Base-by-base conservation (phyloP, 108 stramenopile species). In the Conticribra weissflogii region DNA sequence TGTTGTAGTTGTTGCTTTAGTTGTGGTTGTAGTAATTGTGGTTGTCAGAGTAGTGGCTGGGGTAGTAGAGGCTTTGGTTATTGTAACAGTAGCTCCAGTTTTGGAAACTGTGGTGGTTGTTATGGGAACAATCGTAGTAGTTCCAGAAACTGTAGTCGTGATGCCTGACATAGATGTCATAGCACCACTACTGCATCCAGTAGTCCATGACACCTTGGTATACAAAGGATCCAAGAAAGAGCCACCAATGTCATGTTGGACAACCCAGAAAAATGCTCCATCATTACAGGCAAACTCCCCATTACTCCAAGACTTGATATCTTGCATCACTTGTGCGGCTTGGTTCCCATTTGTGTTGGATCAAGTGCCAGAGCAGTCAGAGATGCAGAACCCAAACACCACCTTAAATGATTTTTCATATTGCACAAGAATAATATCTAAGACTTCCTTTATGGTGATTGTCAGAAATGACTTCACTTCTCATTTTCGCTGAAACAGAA, bases 211-310 rank as follows among this genome's bases (percentile, higher is more conserved):
- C 12, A 41, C 36, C 12, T 41, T 12, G 12, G 36, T 12, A 41
- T 41, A 41, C 5, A 41, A 5, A 5, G 12, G 12, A 12, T 41
- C 36, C 36, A 12, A 41, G 8, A 5, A 41, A 41, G 36, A 5
- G 5, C 36, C 36, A 41, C 36, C 36, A 41, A 12, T 12, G 12
- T 41, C 36, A 41, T 41, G 36, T 12, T 41, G 8, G 36, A 12
- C 36, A 16, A 81, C 81, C 84, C 84, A 85, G 44, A 82, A 85
- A 59, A 82, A 85, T 0, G 84, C 85, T 12, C 86, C 86, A 45
- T 83, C 86, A 60, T 84, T 79, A 46, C 86, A 86, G 9, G 60
- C 34, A 36, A 78, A 76, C 29, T 55, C 48, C 45, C 58, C 58
- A 29, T 52, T 52, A 57, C 59, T 66, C 48, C 51, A 51, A 8